Evolutionary conservation across 2,329 filamentous ascomycete genomes (phyloP), one percentile per base, ranked within the genome.

Genomic region (Biscogniauxia marginata): DNA sequence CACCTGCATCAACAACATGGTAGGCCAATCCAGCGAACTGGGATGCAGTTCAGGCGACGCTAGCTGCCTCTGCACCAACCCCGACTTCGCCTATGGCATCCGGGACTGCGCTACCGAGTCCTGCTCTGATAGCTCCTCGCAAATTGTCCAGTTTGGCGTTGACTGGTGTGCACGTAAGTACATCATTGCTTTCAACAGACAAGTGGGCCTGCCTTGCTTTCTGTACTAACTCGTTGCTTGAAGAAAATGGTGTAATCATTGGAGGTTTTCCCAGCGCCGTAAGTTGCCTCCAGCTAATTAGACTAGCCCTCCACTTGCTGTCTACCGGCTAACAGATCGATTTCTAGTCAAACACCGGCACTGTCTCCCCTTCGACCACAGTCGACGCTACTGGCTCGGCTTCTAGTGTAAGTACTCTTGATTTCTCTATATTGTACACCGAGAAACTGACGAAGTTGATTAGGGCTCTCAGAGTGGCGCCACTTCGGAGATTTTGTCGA

Each of bases 1-100:
- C 65, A 71, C 65, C 44, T 85, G 82, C 63, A 73, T 77, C 60
- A 70, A 65, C 66, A 80, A 80, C 74, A 83, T 85, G 80, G 61
- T 78, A n/a, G 64, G 53, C 55, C 74, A 79, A 72, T 74, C 74
- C 48, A 25, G 61, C 30, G 67, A 75, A 52, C 76, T 84, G 34
- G 75, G 76, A 57, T 85, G 83, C 72, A 48, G 44, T 3, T 57
- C 64, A 53, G 67, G 65, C 44, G 70, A 76, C 54, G 55, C 62
- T 46, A 63, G 64, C 54, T 79, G 77, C 67, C 77, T 79, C 66
- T 79, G 77, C 74, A 61, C 57, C 18, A 70, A 77, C 62, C 63
- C 66, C 55, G 54, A 67, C 57, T 79, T 78, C 68, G 63, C 77
- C 62, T 67, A 67, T 55, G 71, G 69, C 67, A 74, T 79, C 58